These are phyloP conservation scores for Amaranthus tricolor DNA, from an alignment of 179 eudicot species.

Conservation along the genomic window DNA sequence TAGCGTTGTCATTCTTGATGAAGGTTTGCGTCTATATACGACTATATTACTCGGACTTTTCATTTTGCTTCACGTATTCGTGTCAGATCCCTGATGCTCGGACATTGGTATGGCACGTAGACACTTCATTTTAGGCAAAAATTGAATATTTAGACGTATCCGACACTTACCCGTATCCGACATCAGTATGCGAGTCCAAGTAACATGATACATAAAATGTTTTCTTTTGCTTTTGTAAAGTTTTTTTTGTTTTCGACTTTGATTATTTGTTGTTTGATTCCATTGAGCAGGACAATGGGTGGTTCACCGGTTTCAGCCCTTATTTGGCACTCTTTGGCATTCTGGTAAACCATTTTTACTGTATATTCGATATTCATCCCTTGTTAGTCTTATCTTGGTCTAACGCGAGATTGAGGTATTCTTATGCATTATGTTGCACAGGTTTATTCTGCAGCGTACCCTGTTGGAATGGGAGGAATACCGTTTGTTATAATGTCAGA, in stretches of 20 bases:
- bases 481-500: constrained; percentile 48
- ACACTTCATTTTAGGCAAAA: too few species aligned
- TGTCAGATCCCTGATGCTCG: too few species aligned
- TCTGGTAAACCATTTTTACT: constrained; percentile 31
- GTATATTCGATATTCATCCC: background rate
- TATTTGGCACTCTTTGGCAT: constrained; percentile 39
- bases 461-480: constrained; percentile 43
- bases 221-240: background rate
- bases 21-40: constrained; percentile 24
- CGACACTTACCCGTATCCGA: too few species aligned
- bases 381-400: background rate
- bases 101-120: too few species aligned
- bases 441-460: constrained; percentile 30
- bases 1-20: constrained; percentile 34
- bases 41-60: too few species aligned
- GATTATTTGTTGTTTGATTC: background rate
- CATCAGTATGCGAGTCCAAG: too few species aligned
- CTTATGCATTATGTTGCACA: constrained; percentile 3
- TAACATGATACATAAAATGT: background rate
- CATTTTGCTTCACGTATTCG: too few species aligned
- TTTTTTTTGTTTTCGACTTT: background rate
- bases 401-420: background rate
- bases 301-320: constrained; percentile 34
- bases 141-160: too few species aligned
- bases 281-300: constrained; percentile 36